Percentiles rank a stretch among this genome's conserved stretches.
phyloP scores from a whole-genome alignment of 2,329 filamentous ascomycete genomes.

The Neofusicoccum umdonicola region DNA sequence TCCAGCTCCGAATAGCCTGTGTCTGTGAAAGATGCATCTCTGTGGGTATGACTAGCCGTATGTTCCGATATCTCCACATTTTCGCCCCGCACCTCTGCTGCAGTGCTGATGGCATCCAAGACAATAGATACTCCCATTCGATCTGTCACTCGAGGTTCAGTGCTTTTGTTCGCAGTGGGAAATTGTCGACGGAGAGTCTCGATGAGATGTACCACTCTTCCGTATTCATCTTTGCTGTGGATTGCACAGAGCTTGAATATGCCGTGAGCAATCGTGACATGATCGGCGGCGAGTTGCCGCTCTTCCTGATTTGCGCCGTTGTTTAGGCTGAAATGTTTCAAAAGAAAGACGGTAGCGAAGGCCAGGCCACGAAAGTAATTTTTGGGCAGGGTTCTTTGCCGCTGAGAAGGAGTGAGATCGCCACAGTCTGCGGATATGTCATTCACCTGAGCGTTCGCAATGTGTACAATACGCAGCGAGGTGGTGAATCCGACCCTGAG shows the following conservation, averaged over 20 bases:
- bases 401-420: constrained; percentile 25
- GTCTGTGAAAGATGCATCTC: too few relatives aligned
- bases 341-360: constrained; percentile 23
- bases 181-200: too few relatives aligned
- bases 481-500: too few relatives aligned
- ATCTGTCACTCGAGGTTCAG: constrained; percentile 23
- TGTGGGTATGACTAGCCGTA: too few relatives aligned
- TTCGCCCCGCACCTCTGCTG: constrained; percentile 22
- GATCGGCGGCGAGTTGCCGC: constrained; percentile 26
- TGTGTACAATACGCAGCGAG: too few relatives aligned
- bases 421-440: constrained; percentile 17
- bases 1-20: too few relatives aligned
- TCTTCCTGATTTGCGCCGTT: constrained; percentile 23
- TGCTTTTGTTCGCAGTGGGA: too few relatives aligned
- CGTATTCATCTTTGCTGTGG: constrained; percentile 20
- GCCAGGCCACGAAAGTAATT: constrained; percentile 23
- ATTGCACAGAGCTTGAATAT: constrained; percentile 21
- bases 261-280: constrained; percentile 24
- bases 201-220: constrained; percentile 17
- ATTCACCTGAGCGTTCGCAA: too few relatives aligned
- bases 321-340: constrained; percentile 27
- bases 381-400: constrained; percentile 23
- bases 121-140: constrained; percentile 25
- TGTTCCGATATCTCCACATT: constrained; percentile 2
- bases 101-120: constrained; percentile 23